These are phyloP conservation scores for Hsuehochloa calcarea DNA, from an alignment of 176 grass and related monocot genomes.

Conservation along the genomic window DNA sequence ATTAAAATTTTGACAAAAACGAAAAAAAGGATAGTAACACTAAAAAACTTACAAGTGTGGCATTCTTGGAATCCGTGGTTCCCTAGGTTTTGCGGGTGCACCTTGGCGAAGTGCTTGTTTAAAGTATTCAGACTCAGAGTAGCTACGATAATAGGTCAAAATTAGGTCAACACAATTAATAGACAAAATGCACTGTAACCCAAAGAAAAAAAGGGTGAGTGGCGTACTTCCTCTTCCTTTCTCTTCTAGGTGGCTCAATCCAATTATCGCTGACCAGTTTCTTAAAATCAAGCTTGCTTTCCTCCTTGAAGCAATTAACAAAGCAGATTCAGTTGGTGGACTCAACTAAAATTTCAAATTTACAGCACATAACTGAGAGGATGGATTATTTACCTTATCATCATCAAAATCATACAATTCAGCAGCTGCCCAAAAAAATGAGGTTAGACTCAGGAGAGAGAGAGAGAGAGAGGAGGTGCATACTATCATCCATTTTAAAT, in stretches of 20 bases:
- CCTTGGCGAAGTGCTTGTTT: constrained; percentile 97
- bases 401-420: constrained; percentile 98
- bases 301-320: constrained; percentile 68
- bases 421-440: constrained; percentile 59
- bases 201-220: background rate
- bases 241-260: constrained; percentile 95
- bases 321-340: background rate
- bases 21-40: background rate
- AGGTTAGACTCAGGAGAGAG: background rate
- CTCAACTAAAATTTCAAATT: constrained; percentile 10
- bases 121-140: constrained; percentile 94
- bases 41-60: constrained; percentile 69
- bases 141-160: constrained; percentile 48
- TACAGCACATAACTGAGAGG: background rate
- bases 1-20: background rate
- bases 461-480: background rate
- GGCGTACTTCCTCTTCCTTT: constrained; percentile 83
- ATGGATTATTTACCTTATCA: constrained; percentile 78
- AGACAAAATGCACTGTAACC: background rate
- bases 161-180: constrained; percentile 2
- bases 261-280: constrained; percentile 92
- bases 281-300: constrained; percentile 89
- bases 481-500: constrained; percentile 99
- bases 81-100: constrained; percentile 79
- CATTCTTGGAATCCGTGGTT: constrained; percentile 93